Evolutionary conservation across 768 basidiomycete species (phyloP).

Genomic region (Agaricus subrufescens): DNA sequence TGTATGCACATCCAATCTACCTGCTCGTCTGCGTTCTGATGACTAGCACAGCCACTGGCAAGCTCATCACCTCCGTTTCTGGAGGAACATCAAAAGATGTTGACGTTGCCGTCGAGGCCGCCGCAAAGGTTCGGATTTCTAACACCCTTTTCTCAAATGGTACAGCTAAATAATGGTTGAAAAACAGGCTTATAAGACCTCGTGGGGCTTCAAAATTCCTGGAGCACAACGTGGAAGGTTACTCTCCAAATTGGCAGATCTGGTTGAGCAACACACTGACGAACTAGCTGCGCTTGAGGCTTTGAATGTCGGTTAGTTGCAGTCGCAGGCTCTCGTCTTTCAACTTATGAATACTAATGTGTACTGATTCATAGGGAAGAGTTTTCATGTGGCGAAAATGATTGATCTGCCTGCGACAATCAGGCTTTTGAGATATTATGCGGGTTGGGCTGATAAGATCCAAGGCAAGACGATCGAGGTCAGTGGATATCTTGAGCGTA

Average conservation of each 20-base stretch:
- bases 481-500: not conserved
- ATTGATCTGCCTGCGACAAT: slow-evolving; percentile 47
- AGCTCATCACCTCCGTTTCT: slow-evolving; percentile 50
- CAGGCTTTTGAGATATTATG: slow-evolving; percentile 67
- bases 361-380: slow-evolving; percentile 38
- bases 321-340: slow-evolving; percentile 8
- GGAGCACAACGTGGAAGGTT: slow-evolving; percentile 50
- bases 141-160: too few species aligned
- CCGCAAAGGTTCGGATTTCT: slow-evolving; percentile 39
- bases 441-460: slow-evolving; percentile 33
- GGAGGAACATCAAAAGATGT: slow-evolving; percentile 68
- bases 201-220: slow-evolving; percentile 63
- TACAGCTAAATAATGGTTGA: too few species aligned
- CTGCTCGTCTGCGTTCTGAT: not conserved
- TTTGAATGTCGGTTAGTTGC: slow-evolving; percentile 52
- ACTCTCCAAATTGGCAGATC: slow-evolving; percentile 58
- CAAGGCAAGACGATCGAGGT: slow-evolving; percentile 71
- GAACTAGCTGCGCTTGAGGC: slow-evolving; percentile 72
- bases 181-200: slow-evolving; percentile 38
- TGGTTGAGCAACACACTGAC: slow-evolving; percentile 58
- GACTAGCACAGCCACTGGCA: slow-evolving; percentile 48
- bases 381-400: slow-evolving; percentile 41
- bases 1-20: slow-evolving; percentile 19
- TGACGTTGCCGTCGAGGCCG: slow-evolving; percentile 68
- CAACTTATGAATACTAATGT: not conserved